A percentile compares a stretch with the other conserved stretches of the same genome.
phyloP scores from a whole-genome alignment of 352 stramenopile genomes.

The Aphanomyces cochlioides region DNA sequence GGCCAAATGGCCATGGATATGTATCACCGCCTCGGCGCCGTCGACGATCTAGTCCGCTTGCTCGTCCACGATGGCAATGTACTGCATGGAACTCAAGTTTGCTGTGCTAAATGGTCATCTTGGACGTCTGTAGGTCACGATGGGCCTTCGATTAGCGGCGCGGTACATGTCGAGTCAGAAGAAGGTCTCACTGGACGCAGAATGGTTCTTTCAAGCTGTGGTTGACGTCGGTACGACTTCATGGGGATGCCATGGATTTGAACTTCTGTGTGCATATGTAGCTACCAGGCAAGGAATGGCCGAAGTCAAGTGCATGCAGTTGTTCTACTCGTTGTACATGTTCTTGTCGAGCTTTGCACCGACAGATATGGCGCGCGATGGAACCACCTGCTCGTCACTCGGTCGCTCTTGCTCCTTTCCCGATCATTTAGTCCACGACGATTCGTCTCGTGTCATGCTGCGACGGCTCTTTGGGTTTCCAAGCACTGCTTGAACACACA shows the following conservation, averaged over 20 bases:
- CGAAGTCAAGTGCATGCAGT: neutral
- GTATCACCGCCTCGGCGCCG: slow-evolving; percentile 19
- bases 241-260: neutral
- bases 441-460: neutral
- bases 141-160: slow-evolving; percentile 1
- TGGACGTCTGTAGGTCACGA: slow-evolving; percentile 9
- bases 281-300: neutral
- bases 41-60: slow-evolving; percentile 20
- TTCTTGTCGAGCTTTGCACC: slow-evolving; percentile 8
- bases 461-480: slow-evolving; percentile 15
- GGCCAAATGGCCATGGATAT: slow-evolving; percentile 18
- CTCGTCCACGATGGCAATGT: slow-evolving; percentile 17
- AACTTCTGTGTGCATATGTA: neutral
- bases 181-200: neutral
- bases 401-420: neutral
- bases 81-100: neutral
- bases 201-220: slow-evolving; percentile 19
- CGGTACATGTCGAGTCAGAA: slow-evolving; percentile 11
- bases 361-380: neutral
- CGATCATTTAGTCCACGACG: neutral
- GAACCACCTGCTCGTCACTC: neutral
- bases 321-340: slow-evolving; percentile 7
- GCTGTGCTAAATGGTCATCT: neutral
- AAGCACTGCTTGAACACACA: neutral
- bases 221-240: slow-evolving; percentile 3